Percentiles rank a stretch among this genome's conserved stretches.
Evolutionary conservation across 805 yeast species (phyloP).

Genomic region (Metschnikowia gelsemii): DNA sequence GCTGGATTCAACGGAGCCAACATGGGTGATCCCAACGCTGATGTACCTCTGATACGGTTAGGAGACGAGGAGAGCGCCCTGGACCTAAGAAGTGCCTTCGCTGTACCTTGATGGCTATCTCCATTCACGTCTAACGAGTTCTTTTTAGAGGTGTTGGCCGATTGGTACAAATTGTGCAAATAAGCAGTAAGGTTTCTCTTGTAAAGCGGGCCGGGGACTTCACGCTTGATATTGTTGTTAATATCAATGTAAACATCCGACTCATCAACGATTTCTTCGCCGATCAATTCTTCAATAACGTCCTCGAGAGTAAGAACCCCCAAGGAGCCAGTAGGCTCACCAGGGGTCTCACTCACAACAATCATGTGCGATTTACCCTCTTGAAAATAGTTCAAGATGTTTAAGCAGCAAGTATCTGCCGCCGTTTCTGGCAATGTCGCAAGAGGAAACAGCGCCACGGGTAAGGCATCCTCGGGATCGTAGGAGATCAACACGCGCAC

Average conservation of each 20-base stretch:
- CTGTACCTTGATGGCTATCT: slow-evolving; percentile 1
- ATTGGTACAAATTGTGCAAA: slow-evolving; percentile 56
- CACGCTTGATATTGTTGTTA: slow-evolving; percentile 78
- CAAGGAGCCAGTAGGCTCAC: slow-evolving; percentile 75
- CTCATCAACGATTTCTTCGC: slow-evolving; percentile 97
- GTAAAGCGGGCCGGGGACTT: slow-evolving; percentile 71
- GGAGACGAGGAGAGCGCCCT: slow-evolving; percentile 17
- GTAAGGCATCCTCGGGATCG: slow-evolving; percentile 94
- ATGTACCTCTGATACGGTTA: slow-evolving; percentile 11
- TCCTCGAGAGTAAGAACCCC: slow-evolving; percentile 95
- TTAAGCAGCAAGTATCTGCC: slow-evolving; percentile 87
- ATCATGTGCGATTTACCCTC: slow-evolving; percentile 99
- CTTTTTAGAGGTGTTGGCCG: slow-evolving; percentile 38
- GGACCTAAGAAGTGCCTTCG: slow-evolving; percentile 5
- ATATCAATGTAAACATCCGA: slow-evolving; percentile 91
- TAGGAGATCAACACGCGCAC: slow-evolving; percentile 91
- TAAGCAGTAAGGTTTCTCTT: slow-evolving; percentile 68
- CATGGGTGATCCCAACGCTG: slow-evolving; percentile 15
- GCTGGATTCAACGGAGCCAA: slow-evolving; percentile 51
- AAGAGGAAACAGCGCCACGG: slow-evolving; percentile 89
- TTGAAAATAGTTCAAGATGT: slow-evolving; percentile 92
- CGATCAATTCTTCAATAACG: slow-evolving; percentile 96
- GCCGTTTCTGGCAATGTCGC: slow-evolving; percentile 96
- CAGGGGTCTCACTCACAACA: slow-evolving; percentile 83
- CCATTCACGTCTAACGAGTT: slow-evolving; percentile 36